A percentile compares a stretch with the other conserved stretches of the same genome.
Conservation (phyloP, 2,329 filamentous ascomycete genomes). For the Cladosporium halotolerans region DNA sequence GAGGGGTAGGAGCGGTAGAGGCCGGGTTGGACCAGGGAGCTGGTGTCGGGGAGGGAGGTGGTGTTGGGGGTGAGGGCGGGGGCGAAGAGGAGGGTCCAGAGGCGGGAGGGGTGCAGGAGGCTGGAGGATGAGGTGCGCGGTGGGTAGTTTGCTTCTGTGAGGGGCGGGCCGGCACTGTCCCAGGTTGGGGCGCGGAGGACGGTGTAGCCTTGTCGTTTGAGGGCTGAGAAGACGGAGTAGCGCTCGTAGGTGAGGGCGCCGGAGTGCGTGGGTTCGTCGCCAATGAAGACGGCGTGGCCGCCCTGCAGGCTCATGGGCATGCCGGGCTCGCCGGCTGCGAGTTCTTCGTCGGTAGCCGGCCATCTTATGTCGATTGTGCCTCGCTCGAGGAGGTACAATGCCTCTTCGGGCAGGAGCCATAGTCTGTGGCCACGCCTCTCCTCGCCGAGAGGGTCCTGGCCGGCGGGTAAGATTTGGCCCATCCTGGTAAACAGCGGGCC, state of each 20-base stretch:
- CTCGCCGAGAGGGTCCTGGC: conserved; percentile 38
- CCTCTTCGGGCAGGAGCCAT: conserved; percentile 89
- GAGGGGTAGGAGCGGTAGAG: conserved; percentile 52
- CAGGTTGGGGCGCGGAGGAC: conserved; percentile 62
- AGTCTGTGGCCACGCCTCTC: conserved; percentile 34
- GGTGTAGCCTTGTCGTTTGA: conserved; percentile 77
- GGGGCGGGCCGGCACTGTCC: conserved; percentile 20
- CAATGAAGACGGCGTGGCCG: conserved; percentile 79
- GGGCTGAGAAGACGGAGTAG: conserved; percentile 79
- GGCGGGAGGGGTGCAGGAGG: conserved; percentile 24
- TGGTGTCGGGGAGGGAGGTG: not conserved
- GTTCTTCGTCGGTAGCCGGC: conserved; percentile 43
- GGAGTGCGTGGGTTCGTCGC: conserved; percentile 52
- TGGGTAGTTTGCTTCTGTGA: conserved; percentile 21
- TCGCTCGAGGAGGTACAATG: conserved; percentile 80
- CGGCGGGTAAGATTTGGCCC: conserved; percentile 57
- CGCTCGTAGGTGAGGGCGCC: conserved; percentile 61
- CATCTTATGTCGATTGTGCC: conserved; percentile 84
- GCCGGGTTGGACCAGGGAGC: conserved; percentile 42
- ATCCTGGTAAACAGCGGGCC: conserved; percentile 70
- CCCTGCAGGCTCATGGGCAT: conserved; percentile 88
- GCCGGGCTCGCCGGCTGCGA: conserved; percentile 51
- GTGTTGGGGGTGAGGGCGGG: not conserved
- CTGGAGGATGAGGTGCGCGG: conserved; percentile 27
- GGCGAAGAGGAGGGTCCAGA: conserved; percentile 16